Percentiles rank a stretch among this genome's conserved stretches.
phyloP scores from a whole-genome alignment of 2,329 filamentous ascomycete genomes.

The Cladosporium colombiae region DNA sequence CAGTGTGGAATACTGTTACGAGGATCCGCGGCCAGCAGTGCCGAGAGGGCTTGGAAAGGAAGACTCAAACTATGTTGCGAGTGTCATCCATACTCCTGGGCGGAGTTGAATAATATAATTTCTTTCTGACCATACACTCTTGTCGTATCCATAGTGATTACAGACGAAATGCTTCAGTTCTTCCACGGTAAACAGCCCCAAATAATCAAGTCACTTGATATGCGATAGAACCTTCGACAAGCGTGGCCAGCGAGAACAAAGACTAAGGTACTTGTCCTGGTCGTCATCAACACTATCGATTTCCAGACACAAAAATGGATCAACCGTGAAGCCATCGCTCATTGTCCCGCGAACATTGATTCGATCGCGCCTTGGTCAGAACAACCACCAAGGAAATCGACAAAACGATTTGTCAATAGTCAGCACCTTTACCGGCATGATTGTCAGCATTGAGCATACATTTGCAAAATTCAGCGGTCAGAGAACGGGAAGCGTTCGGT shows the following conservation, averaged over 20 bases:
- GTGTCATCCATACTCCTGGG: not conserved
- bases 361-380: not conserved
- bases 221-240: too few relatives aligned
- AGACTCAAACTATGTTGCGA: not conserved
- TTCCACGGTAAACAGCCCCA: too few relatives aligned
- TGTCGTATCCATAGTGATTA: not conserved
- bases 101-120: not conserved
- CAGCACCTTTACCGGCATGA: not conserved
- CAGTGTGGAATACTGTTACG: not conserved
- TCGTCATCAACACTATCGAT: too few relatives aligned
- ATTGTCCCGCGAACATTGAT: too few relatives aligned
- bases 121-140: not conserved
- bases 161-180: not conserved
- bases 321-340: too few relatives aligned
- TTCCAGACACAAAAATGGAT: too few relatives aligned
- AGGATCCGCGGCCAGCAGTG: not conserved
- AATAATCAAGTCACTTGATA: too few relatives aligned
- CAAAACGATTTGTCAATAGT: too few relatives aligned
- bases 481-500: not conserved
- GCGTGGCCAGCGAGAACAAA: too few relatives aligned
- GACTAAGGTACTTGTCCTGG: too few relatives aligned
- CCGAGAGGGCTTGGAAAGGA: not conserved
- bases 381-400: not conserved
- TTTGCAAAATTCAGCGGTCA: not conserved
- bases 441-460: not conserved